phyloP scores from a whole-genome alignment of 164 flowering plant genomes.

The Tetrastigma voinierianum region DNA sequence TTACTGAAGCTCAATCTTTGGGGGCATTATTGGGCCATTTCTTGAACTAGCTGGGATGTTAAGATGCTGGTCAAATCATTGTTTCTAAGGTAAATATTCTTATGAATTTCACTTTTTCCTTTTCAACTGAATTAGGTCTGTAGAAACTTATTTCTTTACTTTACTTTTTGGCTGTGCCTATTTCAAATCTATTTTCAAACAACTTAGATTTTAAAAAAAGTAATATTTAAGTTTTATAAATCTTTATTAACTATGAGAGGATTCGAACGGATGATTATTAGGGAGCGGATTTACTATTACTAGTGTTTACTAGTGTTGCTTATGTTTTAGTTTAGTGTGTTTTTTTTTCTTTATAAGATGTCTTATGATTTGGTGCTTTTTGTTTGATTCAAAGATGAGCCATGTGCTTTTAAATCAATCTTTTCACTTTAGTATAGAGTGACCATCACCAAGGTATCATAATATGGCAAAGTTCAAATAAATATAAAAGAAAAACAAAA shows the following conservation, averaged over 20 bases:
- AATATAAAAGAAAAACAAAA: neutral
- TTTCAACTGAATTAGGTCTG: neutral
- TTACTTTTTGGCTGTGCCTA: neutral
- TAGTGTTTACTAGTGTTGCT: no score
- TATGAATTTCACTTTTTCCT: neutral
- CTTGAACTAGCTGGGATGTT: slow-evolving; percentile 95
- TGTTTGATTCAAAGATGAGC: slow-evolving; percentile 13
- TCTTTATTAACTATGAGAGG: no score
- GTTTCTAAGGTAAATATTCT: slow-evolving; percentile 61
- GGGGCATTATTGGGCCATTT: slow-evolving; percentile 83
- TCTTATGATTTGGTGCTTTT: slow-evolving; percentile 18
- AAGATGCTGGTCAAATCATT: slow-evolving; percentile 85
- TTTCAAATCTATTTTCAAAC: no score
- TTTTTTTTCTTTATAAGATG: neutral
- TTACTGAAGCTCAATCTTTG: slow-evolving; percentile 65
- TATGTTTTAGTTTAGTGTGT: neutral
- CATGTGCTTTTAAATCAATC: slow-evolving; percentile 1
- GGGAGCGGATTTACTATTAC: no score
- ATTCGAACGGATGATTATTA: no score
- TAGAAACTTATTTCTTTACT: neutral
- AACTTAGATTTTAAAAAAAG: no score
- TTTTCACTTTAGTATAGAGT: neutral
- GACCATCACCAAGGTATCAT: slow-evolving; percentile 11
- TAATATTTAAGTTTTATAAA: no score
- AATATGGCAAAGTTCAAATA: no score